phyloP scores from a whole-genome alignment of 306 rosid species.

The Gynostemma pentaphyllum region DNA sequence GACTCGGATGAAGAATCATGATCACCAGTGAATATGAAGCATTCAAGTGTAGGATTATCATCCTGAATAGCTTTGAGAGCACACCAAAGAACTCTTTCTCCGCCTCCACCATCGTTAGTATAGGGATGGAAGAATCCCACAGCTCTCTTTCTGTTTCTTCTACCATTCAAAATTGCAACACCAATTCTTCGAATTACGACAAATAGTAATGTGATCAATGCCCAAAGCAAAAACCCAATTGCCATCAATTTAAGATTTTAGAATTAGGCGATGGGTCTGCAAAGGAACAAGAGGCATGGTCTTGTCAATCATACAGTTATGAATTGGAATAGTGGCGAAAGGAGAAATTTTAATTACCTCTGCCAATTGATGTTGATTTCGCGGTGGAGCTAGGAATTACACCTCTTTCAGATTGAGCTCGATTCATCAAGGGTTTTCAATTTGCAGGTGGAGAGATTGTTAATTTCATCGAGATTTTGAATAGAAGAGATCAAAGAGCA shows the following conservation, averaged over 20 bases:
- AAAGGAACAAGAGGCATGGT: too few relatives aligned
- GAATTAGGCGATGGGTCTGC: too few relatives aligned
- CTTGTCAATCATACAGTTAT: too few relatives aligned
- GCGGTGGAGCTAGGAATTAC: too few relatives aligned
- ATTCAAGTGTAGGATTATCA: constrained; percentile 38
- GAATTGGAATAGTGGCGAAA: too few relatives aligned
- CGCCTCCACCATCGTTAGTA: constrained; percentile 90
- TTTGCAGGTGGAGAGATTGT: too few relatives aligned
- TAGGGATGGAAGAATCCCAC: constrained; percentile 92
- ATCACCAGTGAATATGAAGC: constrained; percentile 78
- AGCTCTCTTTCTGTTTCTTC: constrained; percentile 40
- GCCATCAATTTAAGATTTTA: background rate
- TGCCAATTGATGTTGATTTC: too few relatives aligned
- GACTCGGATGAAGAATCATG: constrained; percentile 66
- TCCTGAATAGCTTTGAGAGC: constrained; percentile 80
- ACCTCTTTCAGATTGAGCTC: too few relatives aligned
- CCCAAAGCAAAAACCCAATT: background rate
- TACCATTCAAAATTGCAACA: constrained; percentile 15
- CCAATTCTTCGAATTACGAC: constrained; percentile 19
- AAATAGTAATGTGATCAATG: constrained; percentile 22
- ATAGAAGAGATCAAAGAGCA: too few relatives aligned
- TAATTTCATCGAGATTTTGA: too few relatives aligned
- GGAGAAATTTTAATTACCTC: too few relatives aligned
- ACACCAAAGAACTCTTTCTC: constrained; percentile 91
- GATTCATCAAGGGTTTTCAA: too few relatives aligned